phyloP scores from a whole-genome alignment of 495 filamentous ascomycete genomes.

The Penicillium paradoxum region DNA sequence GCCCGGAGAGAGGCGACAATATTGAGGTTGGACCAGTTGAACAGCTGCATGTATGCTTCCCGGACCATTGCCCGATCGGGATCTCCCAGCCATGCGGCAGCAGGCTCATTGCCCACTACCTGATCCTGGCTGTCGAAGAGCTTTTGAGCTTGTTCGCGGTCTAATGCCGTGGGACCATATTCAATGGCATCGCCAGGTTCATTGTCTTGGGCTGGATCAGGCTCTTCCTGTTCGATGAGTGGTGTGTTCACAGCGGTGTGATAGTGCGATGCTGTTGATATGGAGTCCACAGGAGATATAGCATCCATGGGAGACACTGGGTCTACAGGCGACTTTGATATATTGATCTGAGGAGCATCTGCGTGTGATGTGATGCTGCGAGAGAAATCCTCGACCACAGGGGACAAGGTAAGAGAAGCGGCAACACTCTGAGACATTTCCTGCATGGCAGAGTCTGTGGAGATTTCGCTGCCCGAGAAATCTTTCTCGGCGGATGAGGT shows the following conservation, averaged over 20 bases:
- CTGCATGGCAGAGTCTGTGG: conserved; percentile 20
- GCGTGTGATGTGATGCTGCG: conserved; percentile 20
- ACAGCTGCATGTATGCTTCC: conserved; percentile 86
- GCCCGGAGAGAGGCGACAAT: conserved; percentile 73
- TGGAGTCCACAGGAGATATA: conserved; percentile 32
- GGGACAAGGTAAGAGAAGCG: conserved; percentile 23
- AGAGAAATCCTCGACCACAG: conserved; percentile 31
- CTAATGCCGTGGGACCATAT: conserved; percentile 47
- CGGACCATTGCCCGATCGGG: conserved; percentile 60
- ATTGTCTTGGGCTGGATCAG: conserved; percentile 19
- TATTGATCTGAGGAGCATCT: conserved; percentile 17
- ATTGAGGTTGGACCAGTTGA: conserved; percentile 78
- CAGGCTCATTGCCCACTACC: conserved; percentile 67
- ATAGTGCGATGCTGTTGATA: conserved; percentile 41
- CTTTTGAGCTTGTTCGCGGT: conserved; percentile 68
- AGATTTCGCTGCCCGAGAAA: conserved; percentile 16
- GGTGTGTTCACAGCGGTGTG: conserved; percentile 47
- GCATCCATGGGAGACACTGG: too few relatives aligned
- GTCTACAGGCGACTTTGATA: conserved; percentile 14
- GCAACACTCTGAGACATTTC: conserved; percentile 18
- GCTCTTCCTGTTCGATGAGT: conserved; percentile 30
- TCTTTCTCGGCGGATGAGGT: conserved; percentile 52
- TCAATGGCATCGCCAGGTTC: conserved; percentile 20
- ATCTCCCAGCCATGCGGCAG: conserved; percentile 85
- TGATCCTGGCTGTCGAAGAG: conserved; percentile 85